Percentiles rank a stretch among this genome's conserved stretches.
Evolutionary conservation across 73 alveolate genomes (phyloP).

Genomic region (Urostyla sp.): DNA sequence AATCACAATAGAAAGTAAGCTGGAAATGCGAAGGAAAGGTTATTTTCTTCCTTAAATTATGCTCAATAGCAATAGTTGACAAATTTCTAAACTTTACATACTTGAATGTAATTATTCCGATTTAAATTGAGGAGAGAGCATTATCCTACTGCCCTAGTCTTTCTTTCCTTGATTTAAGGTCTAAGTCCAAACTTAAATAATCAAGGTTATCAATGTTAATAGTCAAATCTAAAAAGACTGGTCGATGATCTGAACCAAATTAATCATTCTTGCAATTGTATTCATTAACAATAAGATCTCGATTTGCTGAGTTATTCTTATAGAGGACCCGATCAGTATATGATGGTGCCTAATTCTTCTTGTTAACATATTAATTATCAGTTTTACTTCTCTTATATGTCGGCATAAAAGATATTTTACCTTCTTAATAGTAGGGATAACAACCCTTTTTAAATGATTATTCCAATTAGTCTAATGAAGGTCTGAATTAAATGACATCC

Average conservation of each 20-base stretch:
- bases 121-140: background rate
- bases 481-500: background rate
- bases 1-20: constrained; percentile 42
- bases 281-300: background rate
- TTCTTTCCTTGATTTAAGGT: background rate
- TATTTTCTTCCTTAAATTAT: background rate
- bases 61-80: background rate
- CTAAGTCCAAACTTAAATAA: background rate
- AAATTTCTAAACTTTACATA: background rate
- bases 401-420: constrained; percentile 40
- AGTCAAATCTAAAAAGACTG: constrained; percentile 10
- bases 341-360: constrained; percentile 68
- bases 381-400: constrained; percentile 53
- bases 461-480: constrained; percentile 17
- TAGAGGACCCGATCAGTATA: constrained; percentile 62
- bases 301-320: constrained; percentile 14
- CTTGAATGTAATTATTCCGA: constrained; percentile 26
- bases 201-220: background rate
- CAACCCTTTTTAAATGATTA: background rate
- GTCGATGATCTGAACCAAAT: constrained; percentile 51
- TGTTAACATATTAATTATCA: constrained; percentile 43
- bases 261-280: constrained; percentile 9
- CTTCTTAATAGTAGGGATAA: constrained; percentile 38
- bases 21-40: constrained; percentile 43
- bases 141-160: too few relatives aligned